phyloP scores from a whole-genome alignment of 73 alveolate species.

The Loxodes magnus region DNA sequence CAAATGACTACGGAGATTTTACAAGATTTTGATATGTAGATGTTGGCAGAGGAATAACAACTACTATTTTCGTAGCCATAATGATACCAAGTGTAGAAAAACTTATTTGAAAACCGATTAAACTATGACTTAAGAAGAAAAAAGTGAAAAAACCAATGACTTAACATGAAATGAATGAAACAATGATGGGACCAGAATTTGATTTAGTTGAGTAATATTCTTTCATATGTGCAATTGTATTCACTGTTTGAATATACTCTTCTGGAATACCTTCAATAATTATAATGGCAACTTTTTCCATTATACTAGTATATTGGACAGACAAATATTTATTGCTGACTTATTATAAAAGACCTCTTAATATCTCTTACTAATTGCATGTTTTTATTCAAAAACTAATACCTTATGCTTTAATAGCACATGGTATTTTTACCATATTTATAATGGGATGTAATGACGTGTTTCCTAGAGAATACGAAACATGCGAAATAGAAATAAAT shows the following conservation, averaged over 20 bases:
- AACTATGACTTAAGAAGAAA: no score
- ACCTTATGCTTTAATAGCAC: conserved; percentile 22
- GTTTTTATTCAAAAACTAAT: conserved; percentile 1
- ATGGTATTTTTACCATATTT: conserved; percentile 28
- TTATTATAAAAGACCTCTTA: conserved; percentile 24
- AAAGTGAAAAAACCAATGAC: conserved; percentile 16
- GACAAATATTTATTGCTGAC: conserved; percentile 30
- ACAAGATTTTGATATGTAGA: background rate
- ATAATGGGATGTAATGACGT: conserved; percentile 15
- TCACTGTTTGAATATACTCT: conserved; percentile 24
- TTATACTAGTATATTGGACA: conserved; percentile 38
- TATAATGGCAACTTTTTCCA: background rate
- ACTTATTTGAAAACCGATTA: conserved; percentile 8
- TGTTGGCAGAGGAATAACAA: no score
- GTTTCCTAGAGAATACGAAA: no score
- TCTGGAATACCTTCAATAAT: conserved; percentile 50
- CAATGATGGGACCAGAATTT: conserved; percentile 58
- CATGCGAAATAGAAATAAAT: no score
- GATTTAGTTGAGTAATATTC: conserved; percentile 31
- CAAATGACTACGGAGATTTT: no score
- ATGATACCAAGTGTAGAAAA: no score
- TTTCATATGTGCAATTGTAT: conserved; percentile 17
- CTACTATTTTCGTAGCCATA: no score
- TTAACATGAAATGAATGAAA: conserved; percentile 29
- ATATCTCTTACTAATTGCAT: conserved; percentile 14